Evolutionary conservation across 208 protist species (phyloP).

Genomic region (Sergeia podlipaevii): DNA sequence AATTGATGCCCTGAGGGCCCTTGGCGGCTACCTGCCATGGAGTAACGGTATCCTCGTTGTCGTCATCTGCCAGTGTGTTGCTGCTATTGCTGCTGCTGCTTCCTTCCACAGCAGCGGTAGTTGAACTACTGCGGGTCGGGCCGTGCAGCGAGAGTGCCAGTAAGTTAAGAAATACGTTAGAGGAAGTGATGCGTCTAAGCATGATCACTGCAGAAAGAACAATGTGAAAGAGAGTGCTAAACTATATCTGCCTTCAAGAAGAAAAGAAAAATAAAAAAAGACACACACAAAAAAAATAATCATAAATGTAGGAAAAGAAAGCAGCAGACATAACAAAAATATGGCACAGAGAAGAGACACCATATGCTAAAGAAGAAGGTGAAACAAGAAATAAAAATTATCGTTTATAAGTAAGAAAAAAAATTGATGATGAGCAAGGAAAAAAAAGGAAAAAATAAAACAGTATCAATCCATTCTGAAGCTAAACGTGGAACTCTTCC

Average conservation of each 20-base stretch:
- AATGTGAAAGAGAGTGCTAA: background rate
- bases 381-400: background rate
- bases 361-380: no score
- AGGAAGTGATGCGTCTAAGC: background rate
- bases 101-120: background rate
- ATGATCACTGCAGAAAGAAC: background rate
- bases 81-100: slow-evolving; percentile 1
- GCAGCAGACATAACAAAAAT: no score
- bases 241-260: background rate
- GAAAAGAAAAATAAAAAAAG: background rate
- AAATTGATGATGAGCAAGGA: background rate
- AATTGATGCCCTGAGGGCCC: slow-evolving; percentile 74
- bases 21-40: slow-evolving; percentile 78
- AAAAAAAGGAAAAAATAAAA: background rate
- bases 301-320: no score
- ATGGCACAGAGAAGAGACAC: no score
- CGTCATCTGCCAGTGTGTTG: background rate
- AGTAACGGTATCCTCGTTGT: slow-evolving; percentile 55
- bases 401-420: background rate
- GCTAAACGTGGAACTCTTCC: no score
- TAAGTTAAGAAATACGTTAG: background rate
- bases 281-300: background rate
- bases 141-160: background rate
- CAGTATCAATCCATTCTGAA: no score
- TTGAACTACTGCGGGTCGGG: no score